Evolutionary conservation across 148 eudicot species (phyloP), one percentile per base, ranked within the genome.

Genomic region (Simmondsia chinensis): DNA sequence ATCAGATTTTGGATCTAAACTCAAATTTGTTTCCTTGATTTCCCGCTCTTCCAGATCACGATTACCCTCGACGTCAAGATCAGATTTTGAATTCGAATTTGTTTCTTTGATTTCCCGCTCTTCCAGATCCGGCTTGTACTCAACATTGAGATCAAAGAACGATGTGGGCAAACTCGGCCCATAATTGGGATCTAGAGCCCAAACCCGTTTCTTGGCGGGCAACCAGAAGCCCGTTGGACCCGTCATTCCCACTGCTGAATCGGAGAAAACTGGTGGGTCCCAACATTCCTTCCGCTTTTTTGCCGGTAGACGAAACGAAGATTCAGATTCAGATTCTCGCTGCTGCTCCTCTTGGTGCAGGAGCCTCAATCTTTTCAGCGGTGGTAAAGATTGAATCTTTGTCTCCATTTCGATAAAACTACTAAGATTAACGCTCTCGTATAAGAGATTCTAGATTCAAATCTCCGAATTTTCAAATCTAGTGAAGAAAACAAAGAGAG

Each of bases 161-260:
- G 32, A 44, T 11, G 22, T 2, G 52, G 52, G 49, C 1, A 50
- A 36, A 17, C 36, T 20, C 2, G 66, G 59, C 15, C 19, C 23
- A 22, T 30, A 9, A 7, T 59, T 31, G 15, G 87, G 76, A 5
- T 35, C 73, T 29, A 68, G 11, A 3, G 97, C 93, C 70, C 78
- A 82, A 4, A 89, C 58, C 43, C 97, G 52, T 45, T 89, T 89
- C 60, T 89, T 89, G 30, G 97, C 88, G 0, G 97, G 97, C 39
- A 89, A 58, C 49, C 59, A 62, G 39, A 23, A 50, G 1, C 56
- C 19, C 21, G 56, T 14, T 11, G 59, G 21, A 20, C 71, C 4
- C 27, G 57, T 3, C 4, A 32, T 7, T 5, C 63, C 48, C 1
- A 53, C 7, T 9, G 14, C 7, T 29, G 60, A 37, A 3, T 4